phyloP scores from a whole-genome alignment of 2,329 filamentous ascomycete genomes.

The Aspergillus pseudoterreus region DNA sequence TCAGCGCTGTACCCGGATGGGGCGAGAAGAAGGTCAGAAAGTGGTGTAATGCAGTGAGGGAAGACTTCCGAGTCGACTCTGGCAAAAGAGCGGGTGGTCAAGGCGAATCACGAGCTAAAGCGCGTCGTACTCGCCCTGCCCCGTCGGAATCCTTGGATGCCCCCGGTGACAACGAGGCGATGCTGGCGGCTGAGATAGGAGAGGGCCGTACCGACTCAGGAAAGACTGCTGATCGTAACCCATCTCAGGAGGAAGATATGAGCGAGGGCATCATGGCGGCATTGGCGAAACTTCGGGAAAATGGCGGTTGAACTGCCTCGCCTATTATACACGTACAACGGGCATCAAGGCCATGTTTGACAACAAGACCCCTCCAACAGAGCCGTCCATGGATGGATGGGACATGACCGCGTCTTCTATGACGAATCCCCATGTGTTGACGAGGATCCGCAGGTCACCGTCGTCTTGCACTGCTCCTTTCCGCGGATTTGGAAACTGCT shows the following conservation, averaged over 20 bases:
- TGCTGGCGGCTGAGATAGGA: constrained; percentile 30
- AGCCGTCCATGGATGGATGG: too few species aligned
- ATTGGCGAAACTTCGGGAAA: constrained; percentile 51
- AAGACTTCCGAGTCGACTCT: constrained; percentile 76
- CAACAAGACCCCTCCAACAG: too few species aligned
- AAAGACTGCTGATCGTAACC: constrained; percentile 16
- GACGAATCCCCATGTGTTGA: too few species aligned
- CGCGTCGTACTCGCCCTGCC: constrained; percentile 20
- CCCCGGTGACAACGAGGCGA: constrained; percentile 46
- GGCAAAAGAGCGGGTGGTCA: constrained; percentile 51
- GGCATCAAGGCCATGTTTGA: too few species aligned
- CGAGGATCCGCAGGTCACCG: too few species aligned
- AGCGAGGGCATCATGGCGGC: constrained; percentile 59
- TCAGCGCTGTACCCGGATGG: constrained; percentile 84
- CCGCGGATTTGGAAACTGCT: too few species aligned
- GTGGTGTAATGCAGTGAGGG: constrained; percentile 77
- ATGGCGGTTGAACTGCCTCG: constrained; percentile 18
- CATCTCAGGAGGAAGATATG: constrained; percentile 40
- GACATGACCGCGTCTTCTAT: too few species aligned
- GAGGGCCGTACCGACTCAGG: constrained; percentile 21
- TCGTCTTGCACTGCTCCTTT: too few species aligned
- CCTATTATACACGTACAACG: too few species aligned
- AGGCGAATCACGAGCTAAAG: constrained; percentile 20
- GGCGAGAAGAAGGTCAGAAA: constrained; percentile 89
- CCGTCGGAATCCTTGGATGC: constrained; percentile 13